A percentile compares a stretch with the other conserved stretches of the same genome.
These are phyloP conservation scores for Artemisia princeps DNA, from an alignment of 140 eudicot genomes.

Conservation along the genomic window DNA sequence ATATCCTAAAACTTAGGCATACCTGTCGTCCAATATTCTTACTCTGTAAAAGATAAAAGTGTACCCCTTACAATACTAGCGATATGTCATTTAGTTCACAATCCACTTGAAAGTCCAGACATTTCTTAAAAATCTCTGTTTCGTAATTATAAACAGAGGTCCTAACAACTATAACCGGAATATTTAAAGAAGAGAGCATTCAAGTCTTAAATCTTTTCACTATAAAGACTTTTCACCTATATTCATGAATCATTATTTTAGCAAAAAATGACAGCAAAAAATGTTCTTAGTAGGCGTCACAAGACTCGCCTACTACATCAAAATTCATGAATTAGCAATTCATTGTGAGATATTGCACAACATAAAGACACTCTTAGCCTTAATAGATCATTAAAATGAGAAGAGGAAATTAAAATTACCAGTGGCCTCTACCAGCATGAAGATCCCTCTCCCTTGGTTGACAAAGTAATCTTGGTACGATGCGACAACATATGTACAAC, in stretches of 20 bases:
- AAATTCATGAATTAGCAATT: too few species aligned
- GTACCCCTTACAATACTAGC: neutral
- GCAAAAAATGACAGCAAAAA: too few species aligned
- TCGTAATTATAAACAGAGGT: neutral
- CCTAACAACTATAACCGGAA: too few species aligned
- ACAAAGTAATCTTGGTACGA: constrained; percentile 50
- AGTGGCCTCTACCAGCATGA: constrained; percentile 66
- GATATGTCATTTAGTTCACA: neutral
- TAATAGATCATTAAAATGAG: neutral
- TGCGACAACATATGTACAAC: constrained; percentile 57
- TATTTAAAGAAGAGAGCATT: too few species aligned
- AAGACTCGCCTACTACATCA: too few species aligned
- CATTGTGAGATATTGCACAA: too few species aligned
- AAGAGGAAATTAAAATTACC: constrained; percentile 30
- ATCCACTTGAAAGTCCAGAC: neutral
- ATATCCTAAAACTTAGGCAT: too few species aligned
- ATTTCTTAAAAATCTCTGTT: neutral
- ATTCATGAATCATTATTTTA: too few species aligned
- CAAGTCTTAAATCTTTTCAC: too few species aligned
- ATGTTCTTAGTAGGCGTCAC: too few species aligned
- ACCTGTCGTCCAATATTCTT: neutral
- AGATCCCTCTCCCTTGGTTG: constrained; percentile 57
- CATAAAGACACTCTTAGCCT: too few species aligned
- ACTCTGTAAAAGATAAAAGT: neutral
- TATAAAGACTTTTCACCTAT: too few species aligned